A percentile compares a stretch with the other conserved stretches of the same genome.
Evolutionary conservation across 257 asterid genomes (phyloP).

Genomic region (Solanum arcanum): DNA sequence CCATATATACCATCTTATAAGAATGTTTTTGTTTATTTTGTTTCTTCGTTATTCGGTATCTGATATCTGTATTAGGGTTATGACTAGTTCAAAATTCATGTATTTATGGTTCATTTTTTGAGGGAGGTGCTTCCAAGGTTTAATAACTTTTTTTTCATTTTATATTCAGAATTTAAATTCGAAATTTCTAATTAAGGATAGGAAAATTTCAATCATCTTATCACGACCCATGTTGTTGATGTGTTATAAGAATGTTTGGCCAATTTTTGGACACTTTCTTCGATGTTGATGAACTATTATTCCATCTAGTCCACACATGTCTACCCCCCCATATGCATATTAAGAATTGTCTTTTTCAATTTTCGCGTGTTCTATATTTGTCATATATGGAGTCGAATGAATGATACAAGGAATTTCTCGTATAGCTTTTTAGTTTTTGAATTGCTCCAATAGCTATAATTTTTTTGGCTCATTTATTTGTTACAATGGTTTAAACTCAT

Average conservation of each 20-base stretch:
- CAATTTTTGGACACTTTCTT: conserved; percentile 31
- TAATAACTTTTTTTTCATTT: background rate
- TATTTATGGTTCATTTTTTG: background rate
- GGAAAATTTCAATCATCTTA: accelerated
- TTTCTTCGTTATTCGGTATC: background rate
- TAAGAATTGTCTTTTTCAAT: background rate
- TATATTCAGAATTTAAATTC: background rate
- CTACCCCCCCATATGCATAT: background rate
- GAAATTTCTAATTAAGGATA: accelerated
- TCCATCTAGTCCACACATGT: background rate
- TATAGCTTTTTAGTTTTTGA: background rate
- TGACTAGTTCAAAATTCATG: background rate
- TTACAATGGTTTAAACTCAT: background rate
- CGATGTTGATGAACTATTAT: background rate
- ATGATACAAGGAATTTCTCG: background rate
- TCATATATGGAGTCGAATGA: background rate
- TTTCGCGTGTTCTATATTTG: background rate
- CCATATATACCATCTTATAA: background rate
- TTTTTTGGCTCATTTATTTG: background rate
- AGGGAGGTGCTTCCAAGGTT: background rate
- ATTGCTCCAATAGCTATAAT: background rate
- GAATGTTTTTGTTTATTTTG: background rate
- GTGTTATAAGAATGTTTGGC: background rate
- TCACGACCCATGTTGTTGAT: accelerated
- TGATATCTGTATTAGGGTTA: background rate